Evolutionary conservation across 2,329 filamentous ascomycete genomes (phyloP).

Genomic region (Gnomoniopsis smithogilvyi): DNA sequence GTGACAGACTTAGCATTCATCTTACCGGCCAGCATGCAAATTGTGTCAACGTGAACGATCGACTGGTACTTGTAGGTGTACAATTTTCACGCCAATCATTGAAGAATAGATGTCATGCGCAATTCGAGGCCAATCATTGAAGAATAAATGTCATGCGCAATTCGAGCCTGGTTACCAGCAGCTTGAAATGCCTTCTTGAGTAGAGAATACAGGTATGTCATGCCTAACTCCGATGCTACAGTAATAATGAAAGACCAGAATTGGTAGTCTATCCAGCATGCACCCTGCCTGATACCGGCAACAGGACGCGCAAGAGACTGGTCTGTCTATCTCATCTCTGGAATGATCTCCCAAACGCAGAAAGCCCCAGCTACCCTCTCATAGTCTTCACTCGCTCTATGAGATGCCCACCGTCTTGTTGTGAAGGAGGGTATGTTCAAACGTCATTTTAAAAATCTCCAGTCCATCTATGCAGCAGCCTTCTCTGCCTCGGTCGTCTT

Average conservation of each 20-base stretch:
- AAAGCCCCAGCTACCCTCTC: neutral
- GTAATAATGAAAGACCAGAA: neutral
- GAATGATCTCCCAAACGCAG: neutral
- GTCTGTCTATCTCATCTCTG: neutral
- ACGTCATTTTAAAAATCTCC: neutral
- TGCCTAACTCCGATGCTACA: neutral
- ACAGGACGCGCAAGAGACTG: neutral
- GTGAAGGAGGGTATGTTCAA: neutral
- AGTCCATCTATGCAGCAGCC: neutral
- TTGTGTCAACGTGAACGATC: too few relatives aligned
- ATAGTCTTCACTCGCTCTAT: neutral
- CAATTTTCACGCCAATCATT: too few relatives aligned
- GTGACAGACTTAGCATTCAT: too few relatives aligned
- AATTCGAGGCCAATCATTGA: too few relatives aligned
- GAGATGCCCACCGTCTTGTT: neutral
- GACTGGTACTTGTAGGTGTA: too few relatives aligned
- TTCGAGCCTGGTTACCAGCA: too few relatives aligned
- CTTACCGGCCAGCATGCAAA: too few relatives aligned
- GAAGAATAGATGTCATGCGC: too few relatives aligned
- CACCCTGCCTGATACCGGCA: neutral
- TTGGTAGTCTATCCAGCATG: neutral
- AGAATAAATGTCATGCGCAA: too few relatives aligned
- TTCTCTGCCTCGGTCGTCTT: constrained; percentile 1
- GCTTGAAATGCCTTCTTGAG: too few relatives aligned
- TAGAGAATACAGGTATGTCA: neutral